These are phyloP conservation scores for Pichia thaimueangensis DNA, from an alignment of 805 yeast species.

Conservation along the genomic window DNA sequence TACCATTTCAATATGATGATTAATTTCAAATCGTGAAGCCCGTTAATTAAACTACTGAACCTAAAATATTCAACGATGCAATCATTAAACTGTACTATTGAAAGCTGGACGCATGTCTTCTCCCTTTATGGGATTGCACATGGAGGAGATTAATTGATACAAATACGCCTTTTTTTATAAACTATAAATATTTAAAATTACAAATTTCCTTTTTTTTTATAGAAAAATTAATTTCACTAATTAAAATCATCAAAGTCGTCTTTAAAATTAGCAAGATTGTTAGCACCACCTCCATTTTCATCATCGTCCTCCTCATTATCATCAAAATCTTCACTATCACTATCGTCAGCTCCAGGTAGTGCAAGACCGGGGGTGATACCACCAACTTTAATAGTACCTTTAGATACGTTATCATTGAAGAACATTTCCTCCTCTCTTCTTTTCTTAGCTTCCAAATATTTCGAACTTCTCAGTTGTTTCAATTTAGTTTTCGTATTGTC, in stretches of 20 bases:
- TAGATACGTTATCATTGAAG: conserved; percentile 36
- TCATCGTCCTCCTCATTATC: conserved; percentile 13
- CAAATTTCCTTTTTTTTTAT: too few relatives aligned
- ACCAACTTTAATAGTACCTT: conserved; percentile 41
- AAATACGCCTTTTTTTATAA: too few relatives aligned
- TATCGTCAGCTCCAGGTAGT: conserved; percentile 64
- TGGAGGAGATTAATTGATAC: too few relatives aligned
- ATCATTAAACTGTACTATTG: too few relatives aligned
- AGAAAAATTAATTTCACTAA: too few relatives aligned
- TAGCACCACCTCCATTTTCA: not conserved
- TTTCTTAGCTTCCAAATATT: conserved; percentile 25
- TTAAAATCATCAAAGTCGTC: conserved; percentile 30
- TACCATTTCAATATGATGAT: too few relatives aligned
- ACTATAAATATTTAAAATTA: too few relatives aligned
- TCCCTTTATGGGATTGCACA: too few relatives aligned
- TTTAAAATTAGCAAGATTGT: conserved; percentile 9
- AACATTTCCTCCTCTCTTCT: conserved; percentile 25
- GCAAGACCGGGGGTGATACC: conserved; percentile 85
- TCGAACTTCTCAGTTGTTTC: conserved; percentile 6
- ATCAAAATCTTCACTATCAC: conserved; percentile 28
- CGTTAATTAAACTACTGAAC: too few relatives aligned
- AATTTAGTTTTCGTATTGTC: conserved; percentile 31
- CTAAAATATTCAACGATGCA: too few relatives aligned
- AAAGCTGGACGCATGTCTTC: too few relatives aligned
- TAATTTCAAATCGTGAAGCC: too few relatives aligned